Percentiles rank a stretch among this genome's conserved stretches.
Conservation (phyloP, 2,329 filamentous ascomycete genomes). For the Teratosphaeria destructans region DNA sequence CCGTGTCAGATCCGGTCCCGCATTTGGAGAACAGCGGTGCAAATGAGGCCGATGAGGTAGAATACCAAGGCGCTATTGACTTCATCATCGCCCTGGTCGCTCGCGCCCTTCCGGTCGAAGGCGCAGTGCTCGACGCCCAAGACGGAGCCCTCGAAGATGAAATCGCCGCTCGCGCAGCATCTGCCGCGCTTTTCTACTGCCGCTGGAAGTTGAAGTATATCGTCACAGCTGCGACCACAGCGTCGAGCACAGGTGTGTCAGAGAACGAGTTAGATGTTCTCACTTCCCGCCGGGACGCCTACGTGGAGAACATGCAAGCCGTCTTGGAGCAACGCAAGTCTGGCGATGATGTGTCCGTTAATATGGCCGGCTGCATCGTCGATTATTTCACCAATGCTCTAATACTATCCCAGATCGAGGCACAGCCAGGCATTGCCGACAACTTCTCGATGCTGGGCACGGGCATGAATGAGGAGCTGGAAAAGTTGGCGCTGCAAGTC, state of each 20-base stretch:
- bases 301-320: conserved; percentile 37
- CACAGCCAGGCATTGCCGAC: conserved; percentile 27
- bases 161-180: conserved; percentile 64
- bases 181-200: conserved; percentile 75
- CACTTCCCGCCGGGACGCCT: conserved; percentile 41
- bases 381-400: conserved; percentile 76
- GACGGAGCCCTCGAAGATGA: conserved; percentile 70
- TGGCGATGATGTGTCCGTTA: conserved; percentile 62
- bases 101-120: conserved; percentile 57
- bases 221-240: conserved; percentile 39
- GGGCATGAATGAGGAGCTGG: conserved; percentile 52
- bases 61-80: conserved; percentile 43
- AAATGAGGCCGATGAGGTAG: conserved; percentile 5
- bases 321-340: conserved; percentile 38
- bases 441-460: conserved; percentile 46
- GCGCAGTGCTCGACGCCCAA: conserved; percentile 50
- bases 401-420: conserved; percentile 41
- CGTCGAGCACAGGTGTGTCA: conserved; percentile 41
- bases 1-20: conserved; percentile 58
- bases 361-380: conserved; percentile 64
- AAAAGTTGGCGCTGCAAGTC: conserved; percentile 60
- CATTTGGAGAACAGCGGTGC: conserved; percentile 53
- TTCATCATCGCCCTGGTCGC: conserved; percentile 63
- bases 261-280: conserved; percentile 50
- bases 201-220: conserved; percentile 59